Evolutionary conservation across 2,329 filamentous ascomycete species (phyloP), one percentile per base, ranked within the genome.

Genomic region (Ilyonectria mors-panacis): DNA sequence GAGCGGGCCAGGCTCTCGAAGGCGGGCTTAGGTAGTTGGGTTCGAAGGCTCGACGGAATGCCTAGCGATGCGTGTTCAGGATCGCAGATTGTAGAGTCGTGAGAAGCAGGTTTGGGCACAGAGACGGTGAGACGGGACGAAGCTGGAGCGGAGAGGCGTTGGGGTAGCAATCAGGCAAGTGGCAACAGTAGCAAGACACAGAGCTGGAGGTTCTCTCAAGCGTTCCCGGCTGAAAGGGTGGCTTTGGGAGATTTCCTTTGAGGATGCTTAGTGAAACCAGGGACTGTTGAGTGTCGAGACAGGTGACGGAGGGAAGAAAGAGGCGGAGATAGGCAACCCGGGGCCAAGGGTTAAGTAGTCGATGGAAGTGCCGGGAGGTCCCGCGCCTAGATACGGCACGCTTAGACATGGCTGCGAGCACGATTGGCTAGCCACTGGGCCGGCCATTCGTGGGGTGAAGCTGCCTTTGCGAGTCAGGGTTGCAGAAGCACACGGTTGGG

Each of bases 1-100:
- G 75, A 76, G 73, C 72, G 71, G 73, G 74, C 70, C 71, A 73
- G 73, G 74, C 73, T 76, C 74, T 71, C 63, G 71, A 48, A 68
- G 60, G 69, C 59, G 66, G 71, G 47, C 50, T 51, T 35, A 50
- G 26, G 44, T 37, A 37, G 30, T 62, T 53, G 59, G 55, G 59
- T 56, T 68, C 48, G 60, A 21, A 56, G 63, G 45, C 63, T 60
- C 56, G 53, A 65, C 33, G 57, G 57, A 37, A 39, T 55, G 47
- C 48, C 55, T 53, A 59, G 39, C 53, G 28, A 30, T 39, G 50
- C 42, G 26, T 48, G 42, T 61, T 60, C 47, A 65, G 42, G 44
- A 44, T 57, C 44, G 50, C 57, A 37, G 55, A 21, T 50, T 44
- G 47, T 26, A 39, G 21, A 62, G 54, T 37, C 57, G 45, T 10